Percentiles rank a stretch among this genome's conserved stretches.
Conservation (phyloP, 1,284 basidiomycete genomes). For the Ganoderma leucocontextum region DNA sequence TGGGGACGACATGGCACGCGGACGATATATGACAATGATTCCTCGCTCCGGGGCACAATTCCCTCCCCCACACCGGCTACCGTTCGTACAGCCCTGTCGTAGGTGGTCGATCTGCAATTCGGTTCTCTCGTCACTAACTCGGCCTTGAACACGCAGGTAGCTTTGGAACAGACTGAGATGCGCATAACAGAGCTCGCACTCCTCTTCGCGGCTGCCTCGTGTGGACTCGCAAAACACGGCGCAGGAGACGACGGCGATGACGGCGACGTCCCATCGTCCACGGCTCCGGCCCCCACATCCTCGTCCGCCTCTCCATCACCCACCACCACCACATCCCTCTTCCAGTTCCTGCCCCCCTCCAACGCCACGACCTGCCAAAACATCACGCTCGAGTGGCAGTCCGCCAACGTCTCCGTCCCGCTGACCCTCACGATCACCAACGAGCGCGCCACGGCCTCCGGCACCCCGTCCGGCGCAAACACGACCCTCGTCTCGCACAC, state of each 20-base stretch:
- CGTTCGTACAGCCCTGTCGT: not conserved
- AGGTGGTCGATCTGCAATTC: not conserved
- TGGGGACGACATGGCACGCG: not conserved
- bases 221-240: not conserved
- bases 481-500: slow-evolving; percentile 31
- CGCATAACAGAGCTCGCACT: not conserved
- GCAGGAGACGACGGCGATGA: not conserved
- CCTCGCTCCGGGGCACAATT: not conserved
- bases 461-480: not conserved
- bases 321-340: not conserved
- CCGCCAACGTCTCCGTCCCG: slow-evolving; percentile 15
- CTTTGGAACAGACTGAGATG: not conserved
- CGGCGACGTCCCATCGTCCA: not conserved
- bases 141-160: not conserved
- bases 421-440: slow-evolving; percentile 40
- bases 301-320: slow-evolving; percentile 14
- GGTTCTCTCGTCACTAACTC: not conserved
- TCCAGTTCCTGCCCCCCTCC: slow-evolving; percentile 34
- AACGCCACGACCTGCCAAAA: slow-evolving; percentile 36
- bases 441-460: slow-evolving; percentile 18
- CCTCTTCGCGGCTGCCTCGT: not conserved
- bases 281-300: slow-evolving; percentile 8
- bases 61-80: not conserved
- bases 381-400: slow-evolving; percentile 35
- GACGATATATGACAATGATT: not conserved